Base-by-base conservation (phyloP, 768 basidiomycete genomes). In the Coprinellus micaceus region DNA sequence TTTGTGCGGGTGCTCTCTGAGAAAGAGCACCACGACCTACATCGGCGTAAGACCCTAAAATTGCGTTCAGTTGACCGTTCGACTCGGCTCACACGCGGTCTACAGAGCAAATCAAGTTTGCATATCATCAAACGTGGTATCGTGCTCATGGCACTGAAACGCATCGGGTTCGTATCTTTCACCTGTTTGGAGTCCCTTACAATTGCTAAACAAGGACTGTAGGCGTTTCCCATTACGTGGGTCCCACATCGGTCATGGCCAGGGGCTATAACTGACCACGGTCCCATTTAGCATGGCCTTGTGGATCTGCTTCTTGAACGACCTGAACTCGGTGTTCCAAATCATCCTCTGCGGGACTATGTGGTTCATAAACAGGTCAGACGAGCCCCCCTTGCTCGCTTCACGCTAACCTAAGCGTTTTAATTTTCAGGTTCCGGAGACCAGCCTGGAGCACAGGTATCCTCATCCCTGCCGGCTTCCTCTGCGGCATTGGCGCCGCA, bases 301-400 rank as follows among this genome's bases (percentile, higher is more conserved):
- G 36, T 74, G 79, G 69, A 92, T 93, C 37, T 89, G 89, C 61
- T 74, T 84, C 33, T 67, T 88, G 51, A 85, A 83, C 61, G 86
- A 88, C 62, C 81, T 85, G 37, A 94, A 94, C 69, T 91, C 89
- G 0, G 67, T 90, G 57, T 94, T 93, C 67, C 92, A 93, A 81
- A 76, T 81, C 46, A 77, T 86, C 19, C 71, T 91, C 6, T 89
- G 89, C 62, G 86, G 81, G 10, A 82, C 79, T 44, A 91, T 92
- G 89, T 93, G 91, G 91, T 79, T 84, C 7, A 63, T 92, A 64
- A 82, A 91, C 63, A 76, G 87, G 79, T 84, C 61, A 60, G 67
- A 13, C 12, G 56, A 47, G n/a, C 22, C 40, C 28, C 15, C 11
- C 17, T 45, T 36, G 24, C 4, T 47, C 13, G 17, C 24, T n/a